Conservation (phyloP, 139 green algal genomes). For the Chlorella ohadii region DNA sequence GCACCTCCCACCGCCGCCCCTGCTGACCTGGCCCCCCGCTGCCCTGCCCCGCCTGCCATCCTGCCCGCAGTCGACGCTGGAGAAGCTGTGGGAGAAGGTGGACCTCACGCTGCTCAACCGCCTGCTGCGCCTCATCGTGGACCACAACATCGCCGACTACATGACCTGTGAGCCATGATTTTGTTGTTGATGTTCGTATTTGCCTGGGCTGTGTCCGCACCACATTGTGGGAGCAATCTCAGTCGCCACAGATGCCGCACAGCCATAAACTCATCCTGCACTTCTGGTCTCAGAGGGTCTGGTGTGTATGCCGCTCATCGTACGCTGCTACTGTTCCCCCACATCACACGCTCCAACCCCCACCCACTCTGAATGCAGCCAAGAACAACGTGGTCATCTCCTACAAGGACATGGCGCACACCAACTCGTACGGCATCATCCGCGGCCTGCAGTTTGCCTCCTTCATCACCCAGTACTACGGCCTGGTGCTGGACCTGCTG, state of each 20-base stretch:
- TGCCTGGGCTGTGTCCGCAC: too few relatives aligned
- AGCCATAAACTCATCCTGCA: too few relatives aligned
- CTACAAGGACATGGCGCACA: constrained; percentile 99
- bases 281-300: too few relatives aligned
- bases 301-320: too few relatives aligned
- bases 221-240: too few relatives aligned
- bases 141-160: constrained; percentile 99
- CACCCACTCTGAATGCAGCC: constrained; percentile 13
- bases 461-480: constrained; percentile 98
- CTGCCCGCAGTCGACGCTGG: constrained; percentile 86
- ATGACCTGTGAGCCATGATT: constrained; percentile 79
- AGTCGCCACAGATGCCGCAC: too few relatives aligned
- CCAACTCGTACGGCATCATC: constrained; percentile 98
- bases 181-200: too few relatives aligned
- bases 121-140: constrained; percentile 96
- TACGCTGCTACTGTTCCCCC: too few relatives aligned
- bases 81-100: constrained; percentile 99
- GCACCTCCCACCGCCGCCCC: too few relatives aligned
- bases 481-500: constrained; percentile 97
- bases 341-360: background rate
- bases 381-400: constrained; percentile 80
- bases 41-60: background rate
- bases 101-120: constrained; percentile 98
- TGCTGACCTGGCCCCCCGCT: too few relatives aligned
- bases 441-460: constrained; percentile 97